Evolutionary conservation across 768 basidiomycete genomes (phyloP), one percentile per base, ranked within the genome.

Genomic region (Lactifluus subvellereus): DNA sequence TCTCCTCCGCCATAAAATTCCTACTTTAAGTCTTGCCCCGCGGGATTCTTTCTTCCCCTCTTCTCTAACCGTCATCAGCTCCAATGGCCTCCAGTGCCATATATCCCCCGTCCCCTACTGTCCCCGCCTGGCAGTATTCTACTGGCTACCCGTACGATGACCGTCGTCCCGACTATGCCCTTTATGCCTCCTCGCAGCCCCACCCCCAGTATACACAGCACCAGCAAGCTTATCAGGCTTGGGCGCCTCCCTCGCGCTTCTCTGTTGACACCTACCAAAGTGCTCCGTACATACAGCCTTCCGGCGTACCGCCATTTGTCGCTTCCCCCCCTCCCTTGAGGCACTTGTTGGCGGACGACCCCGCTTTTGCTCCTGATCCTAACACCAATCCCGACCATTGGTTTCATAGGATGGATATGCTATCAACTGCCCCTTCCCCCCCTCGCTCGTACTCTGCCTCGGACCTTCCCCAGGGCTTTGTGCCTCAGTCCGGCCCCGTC

Each of bases 301-400:
- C 47, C 22, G 22, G 22, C 22, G 9, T 48, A 27, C 37, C 61
- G 18, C 11, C 57, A 20, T 16, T 16, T 33, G 16, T 54, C 14
- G 22, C 5, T 16, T 64, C 65, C 4, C 61, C 65, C 22, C 43
- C 53, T 40, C 60, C 59, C 20, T 35, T 55, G 22, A 40, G 58
- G 49, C 57, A 32, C 47, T 61, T 51, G 6, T 42, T 62, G 35
- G 32, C 20, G 52, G 58, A 70, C 32, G 75, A 76, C 59, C 74
- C 73, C 38, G 75, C 74, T 13, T 76, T 76, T 68, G 72, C 75
- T 30, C 54, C 60, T 43, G 73, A 75, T 67, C 74, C 73, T n/a
- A 65, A 61, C 38, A 51, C 49, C 35, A 74, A 76, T 60, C 74
- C 71, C 7, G 60, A 72, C 52, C 70, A 72, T 27, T 63, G 59